Base-by-base conservation (phyloP, 2,329 filamentous ascomycete species). In the Sordariomycetes sp. region DNA sequence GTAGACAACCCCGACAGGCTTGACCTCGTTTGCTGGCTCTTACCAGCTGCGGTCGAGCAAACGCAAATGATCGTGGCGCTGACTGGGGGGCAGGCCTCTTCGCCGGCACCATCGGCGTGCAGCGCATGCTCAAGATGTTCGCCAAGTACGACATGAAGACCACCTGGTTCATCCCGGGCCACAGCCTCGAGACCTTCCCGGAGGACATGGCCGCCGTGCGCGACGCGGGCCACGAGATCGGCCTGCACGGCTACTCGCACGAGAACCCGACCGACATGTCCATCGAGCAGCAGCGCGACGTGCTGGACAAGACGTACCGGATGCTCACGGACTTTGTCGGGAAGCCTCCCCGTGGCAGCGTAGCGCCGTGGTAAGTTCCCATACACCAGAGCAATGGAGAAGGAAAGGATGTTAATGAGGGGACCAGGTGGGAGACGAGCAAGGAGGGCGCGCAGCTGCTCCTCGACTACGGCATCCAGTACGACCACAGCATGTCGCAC, bases 191-290 rank as follows among this genome's bases (percentile, higher is more conserved):
- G 62, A 77, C 77, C 0, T 78, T 79, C 59, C 76, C 75, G 0
- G 72, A 77, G 53, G 73, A 76, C 35, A 73, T 71, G 60, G 71
- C 73, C 1, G 68, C 71, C 32, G 71, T 78, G 7, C 64, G 76
- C 3, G 77, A 74, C 66, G 76, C 71, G 1, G 75, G 74, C 0
- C 76, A 78, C 61, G 74, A 78, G 63, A 77, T 78, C 16, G 75
- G 79, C 14, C 75, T 82, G n/a, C 87, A 90, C 62, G 87, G 86
- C 4, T 90, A 90, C 70, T 83, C 79, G 0, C 87, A 90, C 65
- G 87, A 90, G 67, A 90, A 90, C 64, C 86, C 87, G 0, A 76
- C 76, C 0, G 80, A 85, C 59, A 89, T 90, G 86, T 87, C 79
- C 0, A 68, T 88, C 1, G 87, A 90, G 66, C 88, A 92, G 71